Base-by-base conservation (phyloP, 805 yeast species). In the Lipomyces spencermartinsiae region DNA sequence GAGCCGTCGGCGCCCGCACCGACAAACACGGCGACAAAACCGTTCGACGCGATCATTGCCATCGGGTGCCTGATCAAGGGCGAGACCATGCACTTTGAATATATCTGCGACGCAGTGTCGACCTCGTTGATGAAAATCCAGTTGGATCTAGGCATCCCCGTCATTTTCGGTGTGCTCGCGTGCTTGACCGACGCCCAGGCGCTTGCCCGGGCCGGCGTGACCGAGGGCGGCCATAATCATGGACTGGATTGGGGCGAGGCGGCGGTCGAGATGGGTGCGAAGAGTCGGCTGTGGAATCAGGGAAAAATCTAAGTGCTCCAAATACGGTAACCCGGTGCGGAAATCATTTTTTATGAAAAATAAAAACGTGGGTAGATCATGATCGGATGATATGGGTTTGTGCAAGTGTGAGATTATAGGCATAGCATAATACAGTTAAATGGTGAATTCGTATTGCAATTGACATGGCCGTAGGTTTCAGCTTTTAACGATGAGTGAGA, bases 181-280 rank as follows among this genome's bases (percentile, higher is more conserved):
- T 93, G 97, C 79, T 80, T 93, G 74, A 93, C 97, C 35, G 97
- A 93, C 73, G 93, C 90, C 75, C 99, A 95, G 82, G 99, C 98
- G 14, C 85, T 89, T 73, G 88, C 88, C 25, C 89, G 99, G 80
- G 97, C 98, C 12, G 99, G 98, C 33, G 81, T 94, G 70, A 78
- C 83, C 53, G 80, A 80, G 37, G 92, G 90, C 66, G 87, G 87
- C 73, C 98, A 95, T 80, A 94, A 94, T 82, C 99, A 95, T 76
- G 99, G 99, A 72, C 92, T 86, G 76, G 99, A 95, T 79, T 94
- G 99, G 99, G 99, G 97, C 73, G 93, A 96, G 46, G 97, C 98
- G 64, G 99, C 99, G 16, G 97, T 95, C 34, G 99, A 94, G 82
- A 94, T 95, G 98, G 89, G 79, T 14, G 59, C 68, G 68, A 80